Conservation (phyloP, 2,329 filamentous ascomycete genomes). For the Botryotinia convoluta region DNA sequence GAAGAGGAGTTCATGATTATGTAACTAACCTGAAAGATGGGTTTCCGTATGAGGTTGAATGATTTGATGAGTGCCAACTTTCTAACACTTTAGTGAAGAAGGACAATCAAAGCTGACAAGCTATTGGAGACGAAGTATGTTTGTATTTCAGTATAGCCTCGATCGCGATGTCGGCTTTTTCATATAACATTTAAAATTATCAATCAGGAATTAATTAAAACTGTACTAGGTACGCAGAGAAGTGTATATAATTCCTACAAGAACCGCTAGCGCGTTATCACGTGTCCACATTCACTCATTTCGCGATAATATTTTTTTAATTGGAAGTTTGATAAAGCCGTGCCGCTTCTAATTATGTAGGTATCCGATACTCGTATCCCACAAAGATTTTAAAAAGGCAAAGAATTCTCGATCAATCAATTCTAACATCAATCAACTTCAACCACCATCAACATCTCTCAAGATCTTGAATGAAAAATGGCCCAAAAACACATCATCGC, state of each 20-base stretch:
- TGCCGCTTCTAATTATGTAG: background rate
- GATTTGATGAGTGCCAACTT: background rate
- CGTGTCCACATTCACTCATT: background rate
- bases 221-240: background rate
- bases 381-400: background rate
- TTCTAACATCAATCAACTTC: background rate
- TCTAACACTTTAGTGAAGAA: background rate
- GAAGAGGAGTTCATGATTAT: background rate
- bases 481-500: background rate
- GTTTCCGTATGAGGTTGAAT: background rate
- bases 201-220: background rate
- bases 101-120: background rate
- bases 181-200: background rate
- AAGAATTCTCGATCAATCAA: background rate
- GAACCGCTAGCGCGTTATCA: background rate
- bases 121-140: background rate
- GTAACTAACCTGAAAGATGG: background rate
- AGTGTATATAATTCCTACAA: background rate
- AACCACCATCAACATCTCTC: background rate
- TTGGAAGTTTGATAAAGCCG: background rate
- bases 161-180: background rate
- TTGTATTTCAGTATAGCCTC: background rate
- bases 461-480: background rate
- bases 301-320: background rate
- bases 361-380: background rate